These are phyloP conservation scores for Colletotrichum horii DNA, from an alignment of 2,329 filamentous ascomycete genomes.

Conservation along the genomic window DNA sequence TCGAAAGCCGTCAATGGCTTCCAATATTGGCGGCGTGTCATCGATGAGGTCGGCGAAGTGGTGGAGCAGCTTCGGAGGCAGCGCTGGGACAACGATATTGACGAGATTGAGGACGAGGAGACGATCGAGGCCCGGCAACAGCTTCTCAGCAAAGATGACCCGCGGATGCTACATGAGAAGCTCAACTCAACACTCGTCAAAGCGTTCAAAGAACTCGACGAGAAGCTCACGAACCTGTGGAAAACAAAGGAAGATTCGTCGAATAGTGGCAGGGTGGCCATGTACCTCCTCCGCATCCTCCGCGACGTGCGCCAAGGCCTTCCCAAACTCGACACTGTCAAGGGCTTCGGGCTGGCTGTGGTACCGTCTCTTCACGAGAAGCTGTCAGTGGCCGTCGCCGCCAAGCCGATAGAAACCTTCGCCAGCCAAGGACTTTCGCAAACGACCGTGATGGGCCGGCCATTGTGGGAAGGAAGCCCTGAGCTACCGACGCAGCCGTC, in stretches of 20 bases:
- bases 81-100: slow-evolving; percentile 77
- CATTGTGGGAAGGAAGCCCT: slow-evolving; percentile 80
- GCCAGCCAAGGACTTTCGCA: slow-evolving; percentile 43
- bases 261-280: slow-evolving; percentile 57
- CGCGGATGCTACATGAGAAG: slow-evolving; percentile 63
- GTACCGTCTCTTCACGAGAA: slow-evolving; percentile 69
- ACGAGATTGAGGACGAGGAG: slow-evolving; percentile 77
- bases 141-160: slow-evolving; percentile 75
- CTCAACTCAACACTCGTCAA: slow-evolving; percentile 61
- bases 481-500: slow-evolving; percentile 81
- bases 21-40: slow-evolving; percentile 73
- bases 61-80: slow-evolving; percentile 70
- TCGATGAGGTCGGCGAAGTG: slow-evolving; percentile 69
- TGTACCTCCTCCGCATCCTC: slow-evolving; percentile 75
- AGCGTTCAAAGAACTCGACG: slow-evolving; percentile 64
- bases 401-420: slow-evolving; percentile 54
- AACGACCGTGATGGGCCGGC: slow-evolving; percentile 62
- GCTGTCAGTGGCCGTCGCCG: slow-evolving; percentile 60
- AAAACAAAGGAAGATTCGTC: slow-evolving; percentile 46
- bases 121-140: slow-evolving; percentile 70
- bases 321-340: slow-evolving; percentile 55
- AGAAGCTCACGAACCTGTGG: slow-evolving; percentile 58
- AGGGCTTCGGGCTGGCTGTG: slow-evolving; percentile 63
- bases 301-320: slow-evolving; percentile 75
- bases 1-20: slow-evolving; percentile 68